Evolutionary conservation across 331 rosid genomes (phyloP), one percentile per base, ranked within the genome.

Genomic region (Malus hybrid): DNA sequence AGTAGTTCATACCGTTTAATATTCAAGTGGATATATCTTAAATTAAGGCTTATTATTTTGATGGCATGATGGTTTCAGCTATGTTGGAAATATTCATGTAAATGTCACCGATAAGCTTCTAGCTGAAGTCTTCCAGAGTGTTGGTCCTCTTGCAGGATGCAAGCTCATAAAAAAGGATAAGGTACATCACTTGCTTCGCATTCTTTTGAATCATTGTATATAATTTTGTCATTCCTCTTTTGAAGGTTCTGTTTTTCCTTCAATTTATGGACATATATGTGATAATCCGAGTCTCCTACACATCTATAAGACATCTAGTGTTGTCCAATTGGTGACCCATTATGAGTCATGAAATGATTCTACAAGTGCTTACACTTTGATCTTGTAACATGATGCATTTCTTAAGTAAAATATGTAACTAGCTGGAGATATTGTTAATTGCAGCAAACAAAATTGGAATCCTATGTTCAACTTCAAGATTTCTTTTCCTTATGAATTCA

Each of bases 101-200:
- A 88, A 92, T 78, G 96, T 90, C 80, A 83, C 96, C 14, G 96
- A 92, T 55, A 50, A 85, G 63, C 96, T 92, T 79, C 97, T 92
- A 68, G 92, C 88, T 48, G 96, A 92, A 78, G 88, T 92, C 73
- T 92, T 92, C 42, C 77, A 91, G 71, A 80, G 75, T 55, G 86
- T 85, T 48, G 96, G 96, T 7, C 87, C 90, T 68, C 88, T 92
- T 78, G 96, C 89, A 80, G 96, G 96, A 65, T 92, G 96, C 89
- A 92, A 92, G 82, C 93, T 92, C 81, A 92, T 92, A 48, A 78
- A 88, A 66, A 92, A 92, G 78, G 97, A 92, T 79, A 92, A 92
- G 93, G 97, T 90, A 26, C 22, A 28, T 63, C 26, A 20, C 50
- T 28, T 32, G 22, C 20, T 77, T 18, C 46, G 0, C 3, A 3